Evolutionary conservation across 2,329 filamentous ascomycete genomes (phyloP).

Genomic region (Trichophyton simii): DNA sequence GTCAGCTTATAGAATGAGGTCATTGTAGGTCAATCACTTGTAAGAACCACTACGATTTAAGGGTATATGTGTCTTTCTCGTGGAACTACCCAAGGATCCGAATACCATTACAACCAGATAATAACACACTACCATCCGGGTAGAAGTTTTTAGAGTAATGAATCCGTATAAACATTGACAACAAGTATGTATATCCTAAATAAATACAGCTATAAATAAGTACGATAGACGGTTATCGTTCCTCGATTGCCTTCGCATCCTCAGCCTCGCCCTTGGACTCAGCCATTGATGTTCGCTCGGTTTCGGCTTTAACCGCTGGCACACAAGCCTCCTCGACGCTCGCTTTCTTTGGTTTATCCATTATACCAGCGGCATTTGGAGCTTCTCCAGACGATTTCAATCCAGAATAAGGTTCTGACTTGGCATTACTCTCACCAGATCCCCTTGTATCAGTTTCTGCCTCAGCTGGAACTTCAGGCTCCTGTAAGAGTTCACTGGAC

Average conservation of each 20-base stretch:
- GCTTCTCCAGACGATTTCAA: not conserved
- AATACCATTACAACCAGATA: no score
- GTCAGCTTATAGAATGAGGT: no score
- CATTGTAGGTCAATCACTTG: no score
- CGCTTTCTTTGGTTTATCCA: not conserved
- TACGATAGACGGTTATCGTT: not conserved
- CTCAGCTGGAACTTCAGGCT: not conserved
- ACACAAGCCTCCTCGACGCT: not conserved
- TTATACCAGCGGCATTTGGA: not conserved
- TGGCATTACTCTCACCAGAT: not conserved
- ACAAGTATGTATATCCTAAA: not conserved
- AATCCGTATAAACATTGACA: not conserved
- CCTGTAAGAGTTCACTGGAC: not conserved
- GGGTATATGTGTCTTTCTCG: no score
- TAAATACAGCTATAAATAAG: not conserved
- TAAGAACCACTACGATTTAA: no score
- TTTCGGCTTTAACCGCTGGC: not conserved
- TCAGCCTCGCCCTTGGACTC: not conserved
- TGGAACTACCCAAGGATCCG: no score
- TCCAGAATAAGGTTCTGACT: not conserved
- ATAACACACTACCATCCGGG: no score
- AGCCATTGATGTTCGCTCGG: not conserved
- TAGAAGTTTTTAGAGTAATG: not conserved
- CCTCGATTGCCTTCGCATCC: not conserved
- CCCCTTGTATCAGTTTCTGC: not conserved